A percentile compares a stretch with the other conserved stretches of the same genome.
Evolutionary conservation across 2,329 filamentous ascomycete genomes (phyloP).

Genomic region (Bertia moriformis): DNA sequence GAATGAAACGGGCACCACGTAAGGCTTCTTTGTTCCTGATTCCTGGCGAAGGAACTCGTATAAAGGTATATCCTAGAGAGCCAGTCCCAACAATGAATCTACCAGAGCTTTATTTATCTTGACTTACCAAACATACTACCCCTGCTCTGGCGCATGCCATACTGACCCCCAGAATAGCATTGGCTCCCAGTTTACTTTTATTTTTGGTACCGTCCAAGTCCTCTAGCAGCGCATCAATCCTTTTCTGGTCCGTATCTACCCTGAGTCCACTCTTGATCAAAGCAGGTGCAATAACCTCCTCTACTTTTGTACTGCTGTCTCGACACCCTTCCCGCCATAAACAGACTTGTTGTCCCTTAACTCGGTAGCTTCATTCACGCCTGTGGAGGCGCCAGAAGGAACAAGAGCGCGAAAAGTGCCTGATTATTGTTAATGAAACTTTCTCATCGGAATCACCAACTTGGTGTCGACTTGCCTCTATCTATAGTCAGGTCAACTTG

Average conservation of each 20-base stretch:
- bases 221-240: slow-evolving; percentile 35
- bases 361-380: too few relatives aligned
- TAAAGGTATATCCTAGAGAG: slow-evolving; percentile 27
- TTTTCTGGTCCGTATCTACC: slow-evolving; percentile 32
- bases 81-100: too few relatives aligned
- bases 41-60: slow-evolving; percentile 41
- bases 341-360: too few relatives aligned
- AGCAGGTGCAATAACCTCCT: slow-evolving; percentile 35
- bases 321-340: slow-evolving; percentile 38
- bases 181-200: slow-evolving; percentile 43
- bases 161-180: slow-evolving; percentile 43
- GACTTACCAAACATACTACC: slow-evolving; percentile 29
- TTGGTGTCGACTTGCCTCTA: too few relatives aligned
- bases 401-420: too few relatives aligned
- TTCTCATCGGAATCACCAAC: too few relatives aligned
- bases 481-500: too few relatives aligned
- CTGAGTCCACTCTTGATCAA: slow-evolving; percentile 36
- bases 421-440: too few relatives aligned
- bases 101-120: background rate
- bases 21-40: slow-evolving; percentile 33
- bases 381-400: too few relatives aligned
- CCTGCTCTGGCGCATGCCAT: slow-evolving; percentile 44
- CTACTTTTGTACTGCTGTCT: slow-evolving; percentile 39
- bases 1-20: slow-evolving; percentile 40
- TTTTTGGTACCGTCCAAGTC: slow-evolving; percentile 40